These are phyloP conservation scores for Macrolepiota dolichaula DNA, from an alignment of 768 basidiomycete species.

Conservation along the genomic window DNA sequence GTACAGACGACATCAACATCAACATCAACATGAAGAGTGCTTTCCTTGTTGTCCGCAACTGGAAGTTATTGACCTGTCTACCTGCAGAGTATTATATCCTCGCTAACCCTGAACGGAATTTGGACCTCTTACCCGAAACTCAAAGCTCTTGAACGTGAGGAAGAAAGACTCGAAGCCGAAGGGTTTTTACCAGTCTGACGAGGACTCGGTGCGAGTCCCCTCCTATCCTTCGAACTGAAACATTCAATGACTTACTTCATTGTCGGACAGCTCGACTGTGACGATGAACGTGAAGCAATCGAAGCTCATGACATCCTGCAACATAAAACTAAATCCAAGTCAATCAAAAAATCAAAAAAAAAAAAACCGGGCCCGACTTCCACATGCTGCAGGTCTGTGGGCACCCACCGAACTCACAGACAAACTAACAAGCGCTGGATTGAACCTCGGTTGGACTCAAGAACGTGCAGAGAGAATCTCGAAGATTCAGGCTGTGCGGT, in stretches of 20 bases:
- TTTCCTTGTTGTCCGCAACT: slow-evolving; percentile 15
- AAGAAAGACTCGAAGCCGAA: slow-evolving; percentile 89
- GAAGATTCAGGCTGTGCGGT: too few species aligned
- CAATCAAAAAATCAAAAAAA: slow-evolving; percentile 83
- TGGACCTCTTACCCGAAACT: slow-evolving; percentile 95
- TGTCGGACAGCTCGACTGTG: slow-evolving; percentile 50
- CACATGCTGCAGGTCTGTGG: too few species aligned
- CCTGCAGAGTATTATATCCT: slow-evolving; percentile 84
- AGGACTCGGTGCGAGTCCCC: slow-evolving; percentile 63
- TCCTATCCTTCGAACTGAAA: not conserved
- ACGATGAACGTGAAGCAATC: slow-evolving; percentile 78
- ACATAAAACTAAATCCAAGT: slow-evolving; percentile 70
- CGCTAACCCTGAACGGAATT: slow-evolving; percentile 89
- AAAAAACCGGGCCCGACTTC: too few species aligned
- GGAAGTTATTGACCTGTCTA: not conserved
- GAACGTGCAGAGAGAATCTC: too few species aligned
- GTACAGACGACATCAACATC: slow-evolving; percentile 88
- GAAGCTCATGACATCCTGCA: slow-evolving; percentile 55
- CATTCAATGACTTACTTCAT: slow-evolving; percentile 11
- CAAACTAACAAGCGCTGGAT: too few species aligned
- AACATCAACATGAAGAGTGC: slow-evolving; percentile 87
- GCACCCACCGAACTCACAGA: too few species aligned
- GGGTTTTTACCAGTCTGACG: slow-evolving; percentile 93
- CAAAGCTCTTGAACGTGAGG: slow-evolving; percentile 94
- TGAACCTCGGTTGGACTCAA: too few species aligned